Evolutionary conservation across 2,329 filamentous ascomycete genomes (phyloP).

Genomic region (Botrytis galanthina): DNA sequence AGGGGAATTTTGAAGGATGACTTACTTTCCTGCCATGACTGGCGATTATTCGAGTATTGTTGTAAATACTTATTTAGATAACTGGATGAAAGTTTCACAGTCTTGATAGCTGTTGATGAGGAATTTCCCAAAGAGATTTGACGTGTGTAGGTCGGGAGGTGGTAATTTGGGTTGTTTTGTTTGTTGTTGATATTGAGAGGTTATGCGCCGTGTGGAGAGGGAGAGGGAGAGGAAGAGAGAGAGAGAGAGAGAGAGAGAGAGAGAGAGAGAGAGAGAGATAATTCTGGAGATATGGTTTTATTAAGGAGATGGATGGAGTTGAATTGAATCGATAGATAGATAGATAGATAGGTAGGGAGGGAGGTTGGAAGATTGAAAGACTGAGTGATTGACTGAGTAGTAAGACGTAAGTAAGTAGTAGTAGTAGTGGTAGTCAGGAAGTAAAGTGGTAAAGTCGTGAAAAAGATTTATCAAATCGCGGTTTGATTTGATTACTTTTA

Average conservation of each 20-base stretch:
- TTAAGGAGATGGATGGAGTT: not conserved
- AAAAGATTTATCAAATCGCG: not conserved
- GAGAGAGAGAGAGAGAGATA: not conserved
- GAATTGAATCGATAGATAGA: not conserved
- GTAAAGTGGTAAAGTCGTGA: not conserved
- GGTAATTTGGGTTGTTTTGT: not conserved
- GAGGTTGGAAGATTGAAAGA: not conserved
- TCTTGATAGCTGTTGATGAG: not conserved
- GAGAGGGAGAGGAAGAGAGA: too few relatives aligned
- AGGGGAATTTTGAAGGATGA: not conserved
- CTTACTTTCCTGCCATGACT: slow-evolving; percentile 19
- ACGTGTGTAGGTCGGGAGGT: not conserved
- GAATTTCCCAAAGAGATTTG: not conserved
- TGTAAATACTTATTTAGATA: not conserved
- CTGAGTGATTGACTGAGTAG: not conserved
- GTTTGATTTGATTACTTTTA: not conserved
- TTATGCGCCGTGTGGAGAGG: not conserved
- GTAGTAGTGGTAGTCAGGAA: too few relatives aligned
- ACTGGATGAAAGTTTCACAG: not conserved
- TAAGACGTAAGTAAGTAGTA: too few relatives aligned
- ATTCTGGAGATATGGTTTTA: not conserved
- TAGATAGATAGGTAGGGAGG: not conserved
- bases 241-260: not conserved
- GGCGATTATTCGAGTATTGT: slow-evolving; percentile 11
- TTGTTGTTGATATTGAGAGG: not conserved